Conservation (phyloP, 106 monocot species). For the Dendrobium chrysotoxum region DNA sequence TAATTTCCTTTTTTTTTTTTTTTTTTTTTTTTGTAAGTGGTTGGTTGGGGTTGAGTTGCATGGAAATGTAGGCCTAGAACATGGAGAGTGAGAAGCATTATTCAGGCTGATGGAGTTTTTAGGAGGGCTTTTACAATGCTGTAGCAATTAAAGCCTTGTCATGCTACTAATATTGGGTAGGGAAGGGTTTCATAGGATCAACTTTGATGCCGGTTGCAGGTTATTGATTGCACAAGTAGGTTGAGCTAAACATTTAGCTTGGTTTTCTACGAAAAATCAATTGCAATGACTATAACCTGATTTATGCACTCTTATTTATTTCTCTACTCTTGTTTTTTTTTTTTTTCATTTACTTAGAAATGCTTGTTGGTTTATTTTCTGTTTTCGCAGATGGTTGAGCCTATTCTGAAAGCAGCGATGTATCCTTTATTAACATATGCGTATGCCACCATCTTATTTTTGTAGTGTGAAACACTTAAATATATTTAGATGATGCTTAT, state of each 20-base stretch:
- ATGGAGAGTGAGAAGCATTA: too few species aligned
- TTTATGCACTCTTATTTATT: background rate
- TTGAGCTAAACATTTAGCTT: background rate
- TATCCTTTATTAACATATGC: slow-evolving; percentile 47
- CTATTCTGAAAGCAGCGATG: slow-evolving; percentile 59
- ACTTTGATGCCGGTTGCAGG: background rate
- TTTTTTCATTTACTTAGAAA: background rate
- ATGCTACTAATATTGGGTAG: background rate
- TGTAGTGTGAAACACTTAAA: background rate
- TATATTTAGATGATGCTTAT: background rate
- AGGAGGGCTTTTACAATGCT: too few species aligned
- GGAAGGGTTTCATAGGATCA: background rate
- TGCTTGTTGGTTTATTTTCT: background rate
- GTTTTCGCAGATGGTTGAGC: slow-evolving; percentile 66
- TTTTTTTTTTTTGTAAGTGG: too few species aligned
- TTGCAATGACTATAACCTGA: background rate
- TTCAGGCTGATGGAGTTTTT: too few species aligned
- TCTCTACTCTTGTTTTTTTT: background rate
- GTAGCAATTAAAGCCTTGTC: background rate
- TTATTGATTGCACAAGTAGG: background rate
- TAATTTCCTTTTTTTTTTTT: too few species aligned
- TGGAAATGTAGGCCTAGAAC: too few species aligned
- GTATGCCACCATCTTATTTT: background rate
- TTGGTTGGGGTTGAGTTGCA: too few species aligned
- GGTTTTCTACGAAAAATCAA: background rate